phyloP scores from a whole-genome alignment of 306 rosid species.

The Dryas drummondii region DNA sequence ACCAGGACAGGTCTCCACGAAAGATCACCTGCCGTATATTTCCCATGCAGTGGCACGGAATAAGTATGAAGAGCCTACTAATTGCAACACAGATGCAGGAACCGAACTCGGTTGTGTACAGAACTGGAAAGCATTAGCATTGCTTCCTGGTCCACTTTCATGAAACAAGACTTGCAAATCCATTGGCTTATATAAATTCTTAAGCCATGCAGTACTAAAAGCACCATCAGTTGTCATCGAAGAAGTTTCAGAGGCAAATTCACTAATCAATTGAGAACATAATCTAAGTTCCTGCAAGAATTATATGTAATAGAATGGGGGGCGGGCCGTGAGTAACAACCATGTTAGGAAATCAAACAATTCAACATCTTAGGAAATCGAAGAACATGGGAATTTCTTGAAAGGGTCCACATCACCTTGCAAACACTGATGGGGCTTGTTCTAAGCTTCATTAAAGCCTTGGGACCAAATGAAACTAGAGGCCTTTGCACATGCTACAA shows the following conservation, averaged over 20 bases:
- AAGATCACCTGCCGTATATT: conserved; percentile 80
- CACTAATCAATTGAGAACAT: conserved; percentile 79
- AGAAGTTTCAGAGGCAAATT: conserved; percentile 71
- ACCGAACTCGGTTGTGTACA: conserved; percentile 79
- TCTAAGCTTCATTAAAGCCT: conserved; percentile 78
- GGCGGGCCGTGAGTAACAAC: neutral
- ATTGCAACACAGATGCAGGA: conserved; percentile 91
- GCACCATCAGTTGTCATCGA: conserved; percentile 78
- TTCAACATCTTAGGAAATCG: conserved; percentile 5
- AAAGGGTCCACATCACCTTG: conserved; percentile 57
- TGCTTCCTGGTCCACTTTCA: conserved; percentile 59
- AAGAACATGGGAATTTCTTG: conserved; percentile 31
- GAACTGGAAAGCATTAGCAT: conserved; percentile 57
- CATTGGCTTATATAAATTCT: conserved; percentile 69
- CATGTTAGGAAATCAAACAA: conserved; percentile 13
- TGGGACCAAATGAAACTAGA: conserved; percentile 90
- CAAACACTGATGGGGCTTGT: conserved; percentile 77
- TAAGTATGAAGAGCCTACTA: conserved; percentile 81
- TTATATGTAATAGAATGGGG: conserved; percentile 14
- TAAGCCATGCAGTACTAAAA: conserved; percentile 84
- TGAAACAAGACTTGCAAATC: conserved; percentile 67
- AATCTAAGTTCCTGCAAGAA: conserved; percentile 76
- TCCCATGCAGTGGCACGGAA: conserved; percentile 92
- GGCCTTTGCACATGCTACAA: conserved; percentile 96
- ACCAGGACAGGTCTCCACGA: neutral